Evolutionary conservation across 306 rosid genomes (phyloP), one percentile per base, ranked within the genome.

Genomic region (Rosa rugosa): DNA sequence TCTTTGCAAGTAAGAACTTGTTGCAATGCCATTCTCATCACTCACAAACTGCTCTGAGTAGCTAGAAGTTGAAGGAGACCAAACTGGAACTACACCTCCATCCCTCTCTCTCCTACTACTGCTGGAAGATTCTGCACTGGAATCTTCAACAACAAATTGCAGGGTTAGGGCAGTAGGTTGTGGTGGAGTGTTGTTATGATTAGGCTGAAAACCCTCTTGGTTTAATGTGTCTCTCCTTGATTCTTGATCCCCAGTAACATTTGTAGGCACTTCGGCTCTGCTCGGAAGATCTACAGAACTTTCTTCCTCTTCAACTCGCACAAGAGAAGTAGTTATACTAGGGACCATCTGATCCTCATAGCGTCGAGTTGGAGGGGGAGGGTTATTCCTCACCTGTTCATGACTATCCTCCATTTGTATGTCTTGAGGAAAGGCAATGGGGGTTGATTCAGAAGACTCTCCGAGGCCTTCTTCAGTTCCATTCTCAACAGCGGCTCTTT

Each of bases 321-420:
- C 72, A 46, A 89, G 75, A 64, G 90, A 88, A 25, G 86, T 79
- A 60, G 98, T 91, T 78, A 93, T 84, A 86, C 94, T 91, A 5
- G 97, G 98, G 73, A 93, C 98, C 98, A 89, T 91, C 80, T 93
- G 98, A 83, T 93, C 98, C 83, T 87, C 89, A n/a, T 88, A 93
- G 73, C 75, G 86, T 63, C 86, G 94, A 68, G 82, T 62, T 73
- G 84, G 53, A 66, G 82, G 75, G 75, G 77, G 81, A 17, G 77
- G 83, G 54, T 82, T 89, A 86, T 73, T 81, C 86, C 94, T 88
- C 31, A 62, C 79, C 8, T 84, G 88, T 76, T 89, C 97, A 75
- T 77, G 76, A 81, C 59, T 85, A 72, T 93, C 98, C 77, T 86
- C 97, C 97, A 93, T 89, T 57, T 83, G 91, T 18, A 81, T 79